These are phyloP conservation scores for Pseudogymnoascus sp. DNA, from an alignment of 2,329 filamentous ascomycete genomes.

Conservation along the genomic window DNA sequence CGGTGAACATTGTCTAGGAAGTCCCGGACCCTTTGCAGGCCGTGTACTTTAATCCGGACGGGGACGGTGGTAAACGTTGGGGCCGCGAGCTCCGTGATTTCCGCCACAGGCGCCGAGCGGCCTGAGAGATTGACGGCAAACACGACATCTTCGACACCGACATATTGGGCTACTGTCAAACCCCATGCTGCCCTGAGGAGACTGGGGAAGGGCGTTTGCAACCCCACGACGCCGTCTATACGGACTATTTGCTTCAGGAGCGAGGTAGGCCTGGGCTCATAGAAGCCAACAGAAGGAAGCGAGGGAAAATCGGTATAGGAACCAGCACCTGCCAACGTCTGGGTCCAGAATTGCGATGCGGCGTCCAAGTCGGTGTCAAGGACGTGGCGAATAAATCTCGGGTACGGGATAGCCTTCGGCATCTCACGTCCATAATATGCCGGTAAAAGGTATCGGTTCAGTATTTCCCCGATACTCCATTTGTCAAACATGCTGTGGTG, in stretches of 20 bases:
- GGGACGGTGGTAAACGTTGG: slow-evolving; percentile 37
- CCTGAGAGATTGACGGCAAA: slow-evolving; percentile 36
- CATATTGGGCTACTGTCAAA: slow-evolving; percentile 30
- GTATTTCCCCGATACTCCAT: neutral
- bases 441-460: neutral
- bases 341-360: slow-evolving; percentile 13
- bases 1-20: neutral
- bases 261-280: neutral
- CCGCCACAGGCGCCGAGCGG: slow-evolving; percentile 30
- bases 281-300: no score
- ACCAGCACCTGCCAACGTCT: neutral
- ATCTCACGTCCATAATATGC: neutral
- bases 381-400: slow-evolving; percentile 13
- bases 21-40: neutral
- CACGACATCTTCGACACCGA: slow-evolving; percentile 30
- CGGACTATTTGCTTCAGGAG: neutral
- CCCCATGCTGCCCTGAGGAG: slow-evolving; percentile 35
- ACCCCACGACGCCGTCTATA: neutral
- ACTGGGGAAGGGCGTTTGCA: slow-evolving; percentile 21
- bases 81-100: slow-evolving; percentile 35
- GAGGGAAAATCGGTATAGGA: no score
- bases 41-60: slow-evolving; percentile 24
- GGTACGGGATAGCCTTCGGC: neutral
- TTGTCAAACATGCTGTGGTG: slow-evolving; percentile 17
- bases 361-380: neutral